Base-by-base conservation (phyloP, 1,139 yeast species). In the Candida pseudoviswanathii region DNA sequence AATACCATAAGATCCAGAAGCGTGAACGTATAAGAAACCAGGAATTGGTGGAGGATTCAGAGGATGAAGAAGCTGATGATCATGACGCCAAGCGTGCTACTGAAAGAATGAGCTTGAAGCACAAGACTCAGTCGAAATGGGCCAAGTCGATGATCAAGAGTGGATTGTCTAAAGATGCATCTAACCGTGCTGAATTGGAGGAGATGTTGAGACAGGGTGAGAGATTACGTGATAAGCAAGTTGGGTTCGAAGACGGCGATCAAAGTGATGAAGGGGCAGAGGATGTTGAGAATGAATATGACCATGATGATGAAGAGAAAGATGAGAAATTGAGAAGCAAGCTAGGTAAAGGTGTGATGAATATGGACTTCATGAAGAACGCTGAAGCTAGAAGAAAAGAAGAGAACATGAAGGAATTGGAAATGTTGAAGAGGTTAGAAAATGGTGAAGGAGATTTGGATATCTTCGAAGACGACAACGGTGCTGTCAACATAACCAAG, bases 161-260 rank as follows among this genome's bases (percentile, higher is more conserved):
- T 60, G 98, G 97, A 7, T 79, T 92, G 74, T 81, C 95, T 41
- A 92, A 92, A 63, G 98, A 92, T 65, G 82, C 85, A 33, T 84
- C 82, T 32, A 88, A 88, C 34, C 79, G 98, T 61, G 86, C 83
- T 8, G 98, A 94, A 62, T 80, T 94, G 75, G 98, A 92, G 68
- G 97, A 90, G 61, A 92, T 91, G 97, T 73, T 92, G 54, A 80
- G 90, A 60, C 89, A 88, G 60, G 96, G 97, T 43, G 97, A 92
- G 61, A 77, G 79, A 50, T 76, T 94, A 50, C 82, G 88, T 51
- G 72, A 82, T 44, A 89, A 86, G 61, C 89, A 92, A 57, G 68
- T 87, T 50, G 97, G 95, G 29, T 77, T 75, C 50, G 80, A 77
- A 34, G 84, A 78, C 7, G 84, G 82, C 27, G 84, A 78, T 46